A percentile compares a stretch with the other conserved stretches of the same genome.
These are phyloP conservation scores for Gillenia trifoliata DNA, from an alignment of 306 rosid genomes.

Conservation along the genomic window DNA sequence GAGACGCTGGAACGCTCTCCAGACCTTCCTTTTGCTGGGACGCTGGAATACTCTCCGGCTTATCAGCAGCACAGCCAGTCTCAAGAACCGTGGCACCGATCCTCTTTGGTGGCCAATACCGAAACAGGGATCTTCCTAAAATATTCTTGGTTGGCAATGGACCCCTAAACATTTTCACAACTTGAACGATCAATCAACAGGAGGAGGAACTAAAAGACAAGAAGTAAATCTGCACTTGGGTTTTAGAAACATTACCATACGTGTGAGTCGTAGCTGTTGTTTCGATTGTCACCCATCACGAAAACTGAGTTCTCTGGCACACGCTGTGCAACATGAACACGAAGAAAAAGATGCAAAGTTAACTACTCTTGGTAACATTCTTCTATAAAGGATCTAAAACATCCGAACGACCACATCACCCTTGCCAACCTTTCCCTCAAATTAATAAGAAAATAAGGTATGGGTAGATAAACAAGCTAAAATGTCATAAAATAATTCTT, in stretches of 20 bases:
- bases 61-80: slow-evolving; percentile 59
- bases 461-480: neutral
- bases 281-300: slow-evolving; percentile 99
- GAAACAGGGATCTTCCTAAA: slow-evolving; percentile 81
- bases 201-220: neutral
- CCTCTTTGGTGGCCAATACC: slow-evolving; percentile 95
- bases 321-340: slow-evolving; percentile 39
- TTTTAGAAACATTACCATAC: slow-evolving; percentile 60
- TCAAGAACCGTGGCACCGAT: slow-evolving; percentile 62
- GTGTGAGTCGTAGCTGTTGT: slow-evolving; percentile 96
- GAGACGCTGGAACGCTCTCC: slow-evolving; percentile 36
- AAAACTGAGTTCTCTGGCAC: slow-evolving; percentile 82
- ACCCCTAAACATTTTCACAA: slow-evolving; percentile 59
- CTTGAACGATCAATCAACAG: slow-evolving; percentile 15
- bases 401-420: neutral
- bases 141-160: slow-evolving; percentile 90
- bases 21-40: slow-evolving; percentile 28
- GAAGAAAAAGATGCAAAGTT: slow-evolving; percentile 8
- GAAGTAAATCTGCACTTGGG: slow-evolving; percentile 2
- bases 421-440: too few species aligned
- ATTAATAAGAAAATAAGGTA: neutral
- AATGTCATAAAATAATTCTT: slow-evolving; percentile 28
- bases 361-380: neutral
- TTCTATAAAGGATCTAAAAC: neutral
- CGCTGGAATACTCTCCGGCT: slow-evolving; percentile 37